Conservation (phyloP, 495 filamentous ascomycete genomes). For the Immersiella caudata region DNA sequence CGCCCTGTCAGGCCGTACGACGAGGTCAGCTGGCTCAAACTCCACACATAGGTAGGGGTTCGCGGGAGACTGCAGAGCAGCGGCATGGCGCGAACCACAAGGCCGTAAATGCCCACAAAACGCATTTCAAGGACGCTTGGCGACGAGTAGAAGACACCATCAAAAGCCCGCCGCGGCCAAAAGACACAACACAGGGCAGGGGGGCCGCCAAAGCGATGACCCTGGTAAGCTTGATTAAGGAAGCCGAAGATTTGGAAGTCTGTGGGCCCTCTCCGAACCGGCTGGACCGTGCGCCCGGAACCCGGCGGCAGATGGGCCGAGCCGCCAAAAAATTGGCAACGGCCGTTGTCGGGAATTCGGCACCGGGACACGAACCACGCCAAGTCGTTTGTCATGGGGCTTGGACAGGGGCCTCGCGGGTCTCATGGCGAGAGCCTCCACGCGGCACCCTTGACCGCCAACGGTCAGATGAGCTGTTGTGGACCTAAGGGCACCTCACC, state of each 20-base stretch:
- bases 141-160: neutral
- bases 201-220: no score
- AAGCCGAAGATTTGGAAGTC: neutral
- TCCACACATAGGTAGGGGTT: neutral
- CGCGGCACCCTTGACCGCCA: neutral
- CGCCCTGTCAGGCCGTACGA: neutral
- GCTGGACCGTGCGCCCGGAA: neutral
- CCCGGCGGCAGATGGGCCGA: neutral
- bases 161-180: neutral
- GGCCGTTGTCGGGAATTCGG: neutral
- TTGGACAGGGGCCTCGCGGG: neutral
- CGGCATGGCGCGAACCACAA: neutral
- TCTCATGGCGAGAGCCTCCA: neutral
- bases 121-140: neutral
- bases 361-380: neutral
- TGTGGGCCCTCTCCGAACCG: neutral
- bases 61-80: neutral
- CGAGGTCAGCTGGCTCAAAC: neutral
- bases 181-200: neutral
- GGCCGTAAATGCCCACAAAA: neutral
- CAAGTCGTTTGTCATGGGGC: neutral
- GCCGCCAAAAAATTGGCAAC: neutral
- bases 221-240: neutral
- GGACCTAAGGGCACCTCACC: neutral
- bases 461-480: neutral